Base-by-base conservation (phyloP, 2,329 filamentous ascomycete genomes). In the Ambrosiella beaveri region DNA sequence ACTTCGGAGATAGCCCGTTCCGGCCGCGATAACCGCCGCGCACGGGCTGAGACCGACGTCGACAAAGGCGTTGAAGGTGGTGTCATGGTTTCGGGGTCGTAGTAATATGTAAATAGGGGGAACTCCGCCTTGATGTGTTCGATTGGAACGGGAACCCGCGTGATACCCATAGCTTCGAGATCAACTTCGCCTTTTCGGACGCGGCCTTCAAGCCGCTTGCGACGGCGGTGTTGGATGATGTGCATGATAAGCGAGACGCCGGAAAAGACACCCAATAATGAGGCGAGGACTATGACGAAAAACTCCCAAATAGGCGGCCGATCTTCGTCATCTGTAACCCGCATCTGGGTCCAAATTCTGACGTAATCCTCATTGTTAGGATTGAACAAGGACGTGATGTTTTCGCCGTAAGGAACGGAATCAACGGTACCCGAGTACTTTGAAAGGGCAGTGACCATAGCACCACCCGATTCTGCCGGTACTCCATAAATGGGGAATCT, bases 241-340 rank as follows among this genome's bases (percentile, higher is more conserved):
- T 93, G 88, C 85, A 93, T 94, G 56, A 76, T 72, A 45, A 82
- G 67, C 1, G 81, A 93, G 0, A 82, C 88, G 9, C 73, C 69
- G 2, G 77, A 74, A 47, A 95, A 79, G 59, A 94, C 77, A 49
- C 75, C 66, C 1, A 90, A 68, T 1, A 95, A 73, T 1, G 90
- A 79, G 2, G 79, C 88, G 12, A 90, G 71, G 49, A 94, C 84
- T 56, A 81, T 77, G 35, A 84, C 69, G 15, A 84, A 71, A 65
- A 94, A 94, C 0, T 87, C 79, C 91, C 91, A 97, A 1, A 95
- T 75, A 11, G 79, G 82, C 0, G 88, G 85, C 7, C 89, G 72
- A 17, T 73, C 70, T 6, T 72, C 70, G 1, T 72, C 66, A 40
- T 73, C 73, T 15, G 71, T 66, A 53, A 80, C 69, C 2, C 68